These are phyloP conservation scores for Heliamphora exappendiculata DNA, from an alignment of 148 eudicot genomes.

Conservation along the genomic window DNA sequence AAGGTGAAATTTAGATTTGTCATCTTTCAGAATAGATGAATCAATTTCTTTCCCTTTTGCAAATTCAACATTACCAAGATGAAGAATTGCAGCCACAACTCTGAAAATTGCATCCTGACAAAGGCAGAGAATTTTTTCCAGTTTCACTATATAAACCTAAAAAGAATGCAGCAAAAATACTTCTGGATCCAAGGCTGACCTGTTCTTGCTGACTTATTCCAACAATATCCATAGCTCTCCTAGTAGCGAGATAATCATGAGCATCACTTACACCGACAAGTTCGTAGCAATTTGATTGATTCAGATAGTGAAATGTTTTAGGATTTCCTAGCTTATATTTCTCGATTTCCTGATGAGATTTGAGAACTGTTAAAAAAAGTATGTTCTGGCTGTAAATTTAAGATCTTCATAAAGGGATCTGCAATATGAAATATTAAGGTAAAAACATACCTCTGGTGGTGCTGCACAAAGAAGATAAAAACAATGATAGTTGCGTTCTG, in stretches of 20 bases:
- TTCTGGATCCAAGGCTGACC: slow-evolving; percentile 24
- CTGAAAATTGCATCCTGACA: slow-evolving; percentile 81
- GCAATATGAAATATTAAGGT: not conserved
- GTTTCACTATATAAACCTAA: not conserved
- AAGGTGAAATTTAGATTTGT: slow-evolving; percentile 64
- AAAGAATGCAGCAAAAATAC: not conserved
- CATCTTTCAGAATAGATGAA: slow-evolving; percentile 73
- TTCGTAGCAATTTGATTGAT: slow-evolving; percentile 68
- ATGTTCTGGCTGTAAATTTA: slow-evolving; percentile 12
- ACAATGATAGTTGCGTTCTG: slow-evolving; percentile 82
- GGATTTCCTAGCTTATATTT: slow-evolving; percentile 72
- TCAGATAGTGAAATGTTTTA: slow-evolving; percentile 64
- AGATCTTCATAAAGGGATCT: not conserved
- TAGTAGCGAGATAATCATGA: slow-evolving; percentile 68
- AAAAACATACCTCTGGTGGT: slow-evolving; percentile 49
- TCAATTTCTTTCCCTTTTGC: slow-evolving; percentile 66
- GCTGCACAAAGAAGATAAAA: slow-evolving; percentile 86
- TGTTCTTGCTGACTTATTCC: slow-evolving; percentile 70
- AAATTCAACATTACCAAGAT: slow-evolving; percentile 71
- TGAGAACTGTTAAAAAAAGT: slow-evolving; percentile 14
- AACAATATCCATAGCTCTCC: slow-evolving; percentile 85
- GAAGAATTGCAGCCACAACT: slow-evolving; percentile 76
- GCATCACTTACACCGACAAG: slow-evolving; percentile 69
- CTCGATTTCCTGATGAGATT: slow-evolving; percentile 45
- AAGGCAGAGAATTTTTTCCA: slow-evolving; percentile 2